A percentile compares a stretch with the other conserved stretches of the same genome.
phyloP scores from a whole-genome alignment of 1,139 yeast genomes.

The Geotrichum europaeum region DNA sequence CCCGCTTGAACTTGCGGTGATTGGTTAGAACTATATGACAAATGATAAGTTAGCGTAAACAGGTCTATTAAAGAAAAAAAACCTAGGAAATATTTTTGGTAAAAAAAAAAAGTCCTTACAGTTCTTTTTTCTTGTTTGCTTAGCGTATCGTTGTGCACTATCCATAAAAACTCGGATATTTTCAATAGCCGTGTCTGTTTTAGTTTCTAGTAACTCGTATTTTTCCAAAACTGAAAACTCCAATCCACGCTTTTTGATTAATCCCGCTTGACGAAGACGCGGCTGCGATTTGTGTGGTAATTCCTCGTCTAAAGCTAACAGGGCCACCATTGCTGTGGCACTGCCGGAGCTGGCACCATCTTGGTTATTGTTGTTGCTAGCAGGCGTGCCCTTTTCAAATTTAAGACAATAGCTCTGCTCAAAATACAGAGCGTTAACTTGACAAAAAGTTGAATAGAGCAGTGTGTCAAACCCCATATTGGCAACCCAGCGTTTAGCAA shows the following conservation, averaged over 20 bases:
- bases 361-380: neutral
- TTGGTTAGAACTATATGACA: neutral
- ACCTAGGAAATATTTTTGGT: no score
- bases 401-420: slow-evolving; percentile 26
- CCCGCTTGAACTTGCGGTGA: neutral
- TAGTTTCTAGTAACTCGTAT: neutral
- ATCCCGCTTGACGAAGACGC: neutral
- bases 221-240: neutral
- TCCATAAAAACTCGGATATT: slow-evolving; percentile 7
- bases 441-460: slow-evolving; percentile 26
- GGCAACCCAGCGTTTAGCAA: slow-evolving; percentile 26
- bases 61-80: neutral
- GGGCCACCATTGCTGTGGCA: neutral
- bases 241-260: neutral
- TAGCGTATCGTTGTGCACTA: neutral
- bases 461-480: slow-evolving; percentile 23
- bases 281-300: neutral
- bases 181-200: neutral
- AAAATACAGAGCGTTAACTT: slow-evolving; percentile 21
- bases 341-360: neutral
- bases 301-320: neutral
- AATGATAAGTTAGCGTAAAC: neutral
- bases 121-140: neutral
- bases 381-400: slow-evolving; percentile 4
- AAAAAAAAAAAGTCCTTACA: neutral